These are phyloP conservation scores for Gossypium trilobum DNA, from an alignment of 441 rosid species.

Conservation along the genomic window DNA sequence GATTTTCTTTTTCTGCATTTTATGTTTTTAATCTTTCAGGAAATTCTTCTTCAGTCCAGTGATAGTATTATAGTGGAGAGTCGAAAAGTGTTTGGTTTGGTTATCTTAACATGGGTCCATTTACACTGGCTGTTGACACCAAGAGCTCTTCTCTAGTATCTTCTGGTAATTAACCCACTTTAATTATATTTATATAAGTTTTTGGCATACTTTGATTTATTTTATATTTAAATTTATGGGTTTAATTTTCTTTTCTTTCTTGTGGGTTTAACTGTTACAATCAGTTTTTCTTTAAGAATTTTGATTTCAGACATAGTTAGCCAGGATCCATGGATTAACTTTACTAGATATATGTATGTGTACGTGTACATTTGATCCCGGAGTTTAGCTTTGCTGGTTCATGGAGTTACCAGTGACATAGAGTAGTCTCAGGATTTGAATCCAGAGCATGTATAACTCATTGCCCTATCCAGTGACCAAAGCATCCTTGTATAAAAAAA, in stretches of 20 bases:
- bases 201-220: background rate
- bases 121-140: slow-evolving; percentile 32
- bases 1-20: background rate
- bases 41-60: slow-evolving; percentile 1
- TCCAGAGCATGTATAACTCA: too few species aligned
- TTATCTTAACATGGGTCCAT: slow-evolving; percentile 31
- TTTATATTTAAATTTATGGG: background rate
- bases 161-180: slow-evolving; percentile 25
- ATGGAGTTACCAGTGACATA: too few species aligned
- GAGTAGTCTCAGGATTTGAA: too few species aligned
- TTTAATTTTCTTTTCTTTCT: background rate
- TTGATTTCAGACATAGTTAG: background rate
- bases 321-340: background rate
- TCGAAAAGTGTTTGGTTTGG: slow-evolving; percentile 2
- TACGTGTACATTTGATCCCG: too few species aligned
- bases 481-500: too few species aligned
- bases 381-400: too few species aligned
- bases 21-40: background rate
- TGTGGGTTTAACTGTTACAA: background rate
- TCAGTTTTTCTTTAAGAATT: background rate
- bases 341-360: background rate
- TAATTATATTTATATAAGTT: too few species aligned
- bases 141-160: slow-evolving; percentile 25
- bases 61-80: background rate
- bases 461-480: too few species aligned